A percentile compares a stretch with the other conserved stretches of the same genome.
These are phyloP conservation scores for Verticillium dahliae DNA, from an alignment of 2,329 filamentous ascomycete genomes.

Conservation along the genomic window DNA sequence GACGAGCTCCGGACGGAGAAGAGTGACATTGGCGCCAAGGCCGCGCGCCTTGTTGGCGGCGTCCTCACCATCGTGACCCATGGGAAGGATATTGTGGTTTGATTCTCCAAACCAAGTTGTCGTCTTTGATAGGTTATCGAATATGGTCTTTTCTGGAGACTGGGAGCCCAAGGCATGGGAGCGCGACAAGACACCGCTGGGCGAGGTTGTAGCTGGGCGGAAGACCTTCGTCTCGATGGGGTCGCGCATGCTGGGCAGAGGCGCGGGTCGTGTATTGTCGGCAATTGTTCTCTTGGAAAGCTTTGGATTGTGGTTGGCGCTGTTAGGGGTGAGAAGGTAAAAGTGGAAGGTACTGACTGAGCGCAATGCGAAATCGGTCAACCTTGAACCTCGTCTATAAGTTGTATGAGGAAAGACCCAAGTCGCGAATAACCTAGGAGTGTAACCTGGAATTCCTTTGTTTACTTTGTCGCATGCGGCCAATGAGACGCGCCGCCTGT, in stretches of 20 bases:
- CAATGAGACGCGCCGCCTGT: constrained; percentile 2
- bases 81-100: not conserved
- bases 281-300: not conserved
- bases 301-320: not conserved
- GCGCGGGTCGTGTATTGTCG: not conserved
- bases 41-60: not conserved
- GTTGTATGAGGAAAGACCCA: not conserved
- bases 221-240: not conserved
- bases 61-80: not conserved
- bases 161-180: not conserved
- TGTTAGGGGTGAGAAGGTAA: not conserved
- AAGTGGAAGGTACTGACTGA: not conserved
- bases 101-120: not conserved
- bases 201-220: not conserved
- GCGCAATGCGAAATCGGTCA: not conserved
- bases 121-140: not conserved
- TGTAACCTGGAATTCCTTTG: constrained; percentile 2
- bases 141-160: not conserved
- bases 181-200: not conserved
- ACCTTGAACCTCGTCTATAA: not conserved
- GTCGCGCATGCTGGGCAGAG: not conserved
- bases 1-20: constrained; percentile 18
- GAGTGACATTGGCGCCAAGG: not conserved
- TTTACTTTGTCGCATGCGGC: constrained; percentile 9
- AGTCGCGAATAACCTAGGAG: not conserved